Evolutionary conservation across 768 basidiomycete species (phyloP).

Genomic region (Kwoniella botswanensis): DNA sequence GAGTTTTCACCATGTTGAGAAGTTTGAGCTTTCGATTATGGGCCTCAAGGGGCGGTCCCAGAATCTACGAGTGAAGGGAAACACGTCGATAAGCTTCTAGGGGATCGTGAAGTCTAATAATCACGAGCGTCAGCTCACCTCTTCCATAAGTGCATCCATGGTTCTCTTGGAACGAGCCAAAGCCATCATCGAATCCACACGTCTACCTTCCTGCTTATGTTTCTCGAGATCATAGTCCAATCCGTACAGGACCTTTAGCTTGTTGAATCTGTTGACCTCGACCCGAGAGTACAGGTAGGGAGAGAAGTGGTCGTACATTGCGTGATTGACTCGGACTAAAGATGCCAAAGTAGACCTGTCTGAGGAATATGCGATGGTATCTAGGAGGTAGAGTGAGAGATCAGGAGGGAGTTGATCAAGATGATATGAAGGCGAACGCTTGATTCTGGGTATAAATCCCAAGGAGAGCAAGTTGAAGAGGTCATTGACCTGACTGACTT

Average conservation of each 20-base stretch:
- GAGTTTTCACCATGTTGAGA: neutral
- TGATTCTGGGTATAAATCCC: too few species aligned
- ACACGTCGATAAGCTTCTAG: too few species aligned
- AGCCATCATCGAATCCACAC: too few species aligned
- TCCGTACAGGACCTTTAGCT: neutral
- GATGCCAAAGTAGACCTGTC: neutral
- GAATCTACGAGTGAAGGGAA: too few species aligned
- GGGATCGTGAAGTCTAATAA: too few species aligned
- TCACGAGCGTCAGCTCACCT: too few species aligned
- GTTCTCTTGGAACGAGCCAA: too few species aligned
- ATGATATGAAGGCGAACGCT: too few species aligned
- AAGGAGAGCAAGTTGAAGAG: too few species aligned
- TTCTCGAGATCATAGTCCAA: neutral
- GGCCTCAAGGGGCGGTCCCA: neutral
- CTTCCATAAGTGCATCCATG: too few species aligned
- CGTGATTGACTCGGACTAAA: neutral
- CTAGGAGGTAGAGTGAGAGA: neutral
- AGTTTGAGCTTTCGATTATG: neutral
- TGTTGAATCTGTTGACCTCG: neutral
- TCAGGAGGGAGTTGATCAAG: neutral
- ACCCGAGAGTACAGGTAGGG: neutral
- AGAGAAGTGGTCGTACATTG: neutral
- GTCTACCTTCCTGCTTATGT: too few species aligned
- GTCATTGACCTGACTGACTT: too few species aligned
- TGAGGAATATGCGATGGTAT: neutral